Conservation (phyloP, 75 land plant genomes). For the Cryptomeria japonica region DNA sequence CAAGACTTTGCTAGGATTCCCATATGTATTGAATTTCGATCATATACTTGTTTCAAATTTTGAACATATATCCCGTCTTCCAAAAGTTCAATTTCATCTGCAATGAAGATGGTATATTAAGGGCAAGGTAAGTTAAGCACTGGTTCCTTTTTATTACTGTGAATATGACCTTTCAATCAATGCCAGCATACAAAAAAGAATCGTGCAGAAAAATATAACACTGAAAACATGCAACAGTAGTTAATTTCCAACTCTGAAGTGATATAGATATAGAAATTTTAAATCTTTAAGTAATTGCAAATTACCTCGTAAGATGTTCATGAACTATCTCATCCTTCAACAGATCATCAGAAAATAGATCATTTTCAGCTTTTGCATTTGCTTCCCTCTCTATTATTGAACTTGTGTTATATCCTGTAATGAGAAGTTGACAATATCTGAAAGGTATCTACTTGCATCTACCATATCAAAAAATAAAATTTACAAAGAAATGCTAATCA, state of each 20-base stretch:
- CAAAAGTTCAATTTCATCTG: background rate
- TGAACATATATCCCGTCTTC: background rate
- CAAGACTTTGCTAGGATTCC: background rate
- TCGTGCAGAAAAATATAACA: background rate
- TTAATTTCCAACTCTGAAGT: background rate
- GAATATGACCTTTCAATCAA: background rate
- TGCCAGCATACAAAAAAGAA: background rate
- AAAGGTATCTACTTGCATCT: background rate
- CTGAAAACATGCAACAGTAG: background rate
- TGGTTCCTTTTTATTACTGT: background rate
- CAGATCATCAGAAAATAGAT: conserved; percentile 36
- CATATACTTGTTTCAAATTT: background rate
- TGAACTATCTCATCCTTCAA: conserved; percentile 78
- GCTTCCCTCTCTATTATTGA: background rate
- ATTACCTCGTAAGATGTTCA: conserved; percentile 89
- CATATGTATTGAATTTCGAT: background rate
- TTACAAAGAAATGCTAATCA: background rate
- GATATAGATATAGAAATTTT: background rate
- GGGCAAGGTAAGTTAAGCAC: background rate
- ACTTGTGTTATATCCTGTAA: conserved; percentile 11
- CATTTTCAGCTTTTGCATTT: background rate
- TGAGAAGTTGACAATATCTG: background rate
- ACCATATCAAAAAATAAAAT: background rate
- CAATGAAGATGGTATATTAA: background rate
- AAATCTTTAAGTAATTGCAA: background rate